phyloP scores from a whole-genome alignment of 768 basidiomycete genomes.

The Hypholoma sublateritium region DNA sequence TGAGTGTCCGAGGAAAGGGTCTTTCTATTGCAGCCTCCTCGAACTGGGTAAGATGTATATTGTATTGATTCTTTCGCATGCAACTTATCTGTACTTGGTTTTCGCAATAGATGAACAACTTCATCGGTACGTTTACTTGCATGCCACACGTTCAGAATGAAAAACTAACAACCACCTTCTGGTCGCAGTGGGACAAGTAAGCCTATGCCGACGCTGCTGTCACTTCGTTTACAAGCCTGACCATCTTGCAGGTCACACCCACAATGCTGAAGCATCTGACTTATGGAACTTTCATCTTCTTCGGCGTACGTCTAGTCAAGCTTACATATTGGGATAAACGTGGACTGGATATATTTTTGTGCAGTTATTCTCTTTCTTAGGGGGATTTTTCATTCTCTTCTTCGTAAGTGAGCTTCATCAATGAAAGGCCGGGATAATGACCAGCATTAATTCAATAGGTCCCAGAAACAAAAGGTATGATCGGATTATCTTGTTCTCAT shows the following conservation, averaged over 20 bases:
- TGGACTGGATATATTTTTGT: not conserved
- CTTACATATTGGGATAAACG: too few species aligned
- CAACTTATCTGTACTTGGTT: not conserved
- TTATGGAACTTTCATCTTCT: conserved; percentile 78
- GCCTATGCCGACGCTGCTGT: not conserved
- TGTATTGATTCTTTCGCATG: not conserved
- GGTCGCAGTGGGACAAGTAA: conserved; percentile 47
- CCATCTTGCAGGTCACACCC: conserved; percentile 52
- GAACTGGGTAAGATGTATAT: conserved; percentile 55
- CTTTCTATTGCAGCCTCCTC: conserved; percentile 73
- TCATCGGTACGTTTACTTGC: conserved; percentile 53
- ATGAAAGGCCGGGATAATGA: not conserved
- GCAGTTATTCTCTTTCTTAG: conserved; percentile 64
- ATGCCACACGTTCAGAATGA: not conserved
- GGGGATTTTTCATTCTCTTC: conserved; percentile 65
- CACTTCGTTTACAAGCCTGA: not conserved
- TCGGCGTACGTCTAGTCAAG: conserved; percentile 47
- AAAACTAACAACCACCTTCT: not conserved
- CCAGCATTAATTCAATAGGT: conserved; percentile 33
- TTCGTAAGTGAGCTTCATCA: conserved; percentile 40
- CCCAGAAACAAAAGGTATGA: conserved; percentile 69
- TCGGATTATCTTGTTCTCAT: not conserved
- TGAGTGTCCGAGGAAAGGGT: conserved; percentile 74
- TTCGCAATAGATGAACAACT: conserved; percentile 65
- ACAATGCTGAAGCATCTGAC: conserved; percentile 64